These are phyloP conservation scores for Vanderwaltozyma tropicalis DNA, from an alignment of 805 yeast species.

Conservation along the genomic window DNA sequence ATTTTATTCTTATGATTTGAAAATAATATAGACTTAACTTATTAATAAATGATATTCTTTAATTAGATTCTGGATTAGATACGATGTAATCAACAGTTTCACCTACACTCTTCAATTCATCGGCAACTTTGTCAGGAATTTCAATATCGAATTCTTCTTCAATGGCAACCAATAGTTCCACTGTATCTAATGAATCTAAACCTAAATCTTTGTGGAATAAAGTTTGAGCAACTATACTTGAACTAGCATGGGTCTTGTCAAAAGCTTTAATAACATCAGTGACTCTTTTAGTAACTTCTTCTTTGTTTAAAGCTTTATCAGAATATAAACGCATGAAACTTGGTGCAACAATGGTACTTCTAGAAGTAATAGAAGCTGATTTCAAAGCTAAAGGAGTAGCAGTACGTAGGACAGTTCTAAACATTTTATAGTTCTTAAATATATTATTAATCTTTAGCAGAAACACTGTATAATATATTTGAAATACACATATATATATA, in stretches of 20 bases:
- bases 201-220: constrained; percentile 46
- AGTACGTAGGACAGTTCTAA: constrained; percentile 39
- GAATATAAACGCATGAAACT: constrained; percentile 37
- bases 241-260: constrained; percentile 46
- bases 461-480: no score
- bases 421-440: no score
- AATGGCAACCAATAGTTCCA: constrained; percentile 90
- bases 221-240: constrained; percentile 30
- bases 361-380: constrained; percentile 27
- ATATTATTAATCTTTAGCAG: no score
- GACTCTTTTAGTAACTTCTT: constrained; percentile 75
- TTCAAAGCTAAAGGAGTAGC: constrained; percentile 23
- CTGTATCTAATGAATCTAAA: constrained; percentile 83
- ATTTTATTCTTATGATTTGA: no score
- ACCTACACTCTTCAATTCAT: constrained; percentile 84
- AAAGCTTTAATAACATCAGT: constrained; percentile 63
- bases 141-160: constrained; percentile 86
- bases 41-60: constrained; percentile 1
- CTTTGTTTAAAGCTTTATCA: constrained; percentile 56
- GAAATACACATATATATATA: neutral
- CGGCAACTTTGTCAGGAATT: constrained; percentile 85
- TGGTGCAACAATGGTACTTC: constrained; percentile 24
- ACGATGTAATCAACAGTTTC: constrained; percentile 85
- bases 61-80: constrained; percentile 45
- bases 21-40: neutral